Evolutionary conservation across 805 yeast species (phyloP).

Genomic region (Wickerhamomyces kurtzmanii): DNA sequence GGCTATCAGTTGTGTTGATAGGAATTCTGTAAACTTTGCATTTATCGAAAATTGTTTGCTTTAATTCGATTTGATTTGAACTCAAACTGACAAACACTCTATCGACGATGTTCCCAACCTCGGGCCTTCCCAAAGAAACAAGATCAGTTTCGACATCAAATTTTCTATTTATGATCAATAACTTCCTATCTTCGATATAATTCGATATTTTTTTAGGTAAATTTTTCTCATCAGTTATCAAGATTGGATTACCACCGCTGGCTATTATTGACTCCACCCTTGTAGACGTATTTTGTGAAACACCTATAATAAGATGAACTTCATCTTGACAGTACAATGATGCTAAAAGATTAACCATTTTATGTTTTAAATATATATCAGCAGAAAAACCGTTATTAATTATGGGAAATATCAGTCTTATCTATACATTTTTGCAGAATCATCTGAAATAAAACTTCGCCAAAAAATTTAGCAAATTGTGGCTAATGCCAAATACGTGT

Average conservation of each 20-base stretch:
- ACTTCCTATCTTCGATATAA: conserved; percentile 16
- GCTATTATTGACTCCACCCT: conserved; percentile 39
- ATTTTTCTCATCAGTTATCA: conserved; percentile 25
- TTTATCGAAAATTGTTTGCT: conserved; percentile 30
- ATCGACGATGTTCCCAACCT: conserved; percentile 61
- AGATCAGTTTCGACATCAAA: conserved; percentile 34
- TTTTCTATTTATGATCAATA: conserved; percentile 19
- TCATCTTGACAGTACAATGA: conserved; percentile 35
- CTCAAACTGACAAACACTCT: conserved; percentile 57
- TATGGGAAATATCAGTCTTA: conserved; percentile 3
- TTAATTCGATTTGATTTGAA: conserved; percentile 17
- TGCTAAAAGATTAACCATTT: conserved; percentile 6
- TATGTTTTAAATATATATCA: not conserved
- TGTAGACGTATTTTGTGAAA: conserved; percentile 30
- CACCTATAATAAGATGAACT: conserved; percentile 48
- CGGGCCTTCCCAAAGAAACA: conserved; percentile 45
- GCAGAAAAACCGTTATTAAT: not conserved
- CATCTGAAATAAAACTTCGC: too few relatives aligned
- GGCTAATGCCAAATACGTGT: too few relatives aligned
- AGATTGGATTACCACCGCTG: conserved; percentile 46
- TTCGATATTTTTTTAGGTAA: conserved; percentile 18
- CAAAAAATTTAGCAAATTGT: too few relatives aligned
- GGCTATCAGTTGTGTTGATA: conserved; percentile 66
- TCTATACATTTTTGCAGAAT: too few relatives aligned
- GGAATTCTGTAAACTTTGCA: conserved; percentile 70